Percentiles rank a stretch among this genome's conserved stretches.
Evolutionary conservation across 345 rosid species (phyloP).

Genomic region (Trapa bicornis): DNA sequence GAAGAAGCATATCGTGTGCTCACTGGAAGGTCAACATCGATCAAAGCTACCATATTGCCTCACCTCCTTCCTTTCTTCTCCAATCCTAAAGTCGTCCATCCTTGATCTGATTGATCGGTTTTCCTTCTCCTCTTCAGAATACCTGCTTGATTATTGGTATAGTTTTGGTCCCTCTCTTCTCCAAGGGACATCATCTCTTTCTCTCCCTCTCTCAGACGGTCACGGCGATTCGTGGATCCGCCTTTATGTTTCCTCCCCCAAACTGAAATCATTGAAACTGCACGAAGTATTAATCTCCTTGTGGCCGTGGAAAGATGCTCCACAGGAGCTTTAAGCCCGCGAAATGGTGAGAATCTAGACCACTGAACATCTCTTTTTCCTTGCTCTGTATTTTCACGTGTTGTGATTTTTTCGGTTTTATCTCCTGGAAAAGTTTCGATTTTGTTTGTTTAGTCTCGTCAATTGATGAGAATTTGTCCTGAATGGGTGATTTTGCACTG

Average conservation of each 20-base stretch:
- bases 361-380: neutral
- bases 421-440: neutral
- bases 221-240: neutral
- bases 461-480: neutral
- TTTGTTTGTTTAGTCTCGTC: neutral
- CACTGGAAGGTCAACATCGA: neutral
- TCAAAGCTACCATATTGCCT: neutral
- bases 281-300: constrained; percentile 2
- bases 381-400: neutral
- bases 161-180: neutral
- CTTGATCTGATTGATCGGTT: too few species aligned
- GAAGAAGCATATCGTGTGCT: too few species aligned
- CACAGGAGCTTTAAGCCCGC: constrained; percentile 89
- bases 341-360: constrained; percentile 23
- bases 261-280: too few species aligned
- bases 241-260: neutral
- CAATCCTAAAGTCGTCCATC: neutral
- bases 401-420: neutral
- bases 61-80: neutral
- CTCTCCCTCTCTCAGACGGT: neutral
- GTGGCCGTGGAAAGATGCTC: constrained; percentile 25
- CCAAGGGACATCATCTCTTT: neutral
- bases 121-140: neutral
- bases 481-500: neutral
- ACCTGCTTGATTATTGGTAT: neutral